Evolutionary conservation across 2,329 filamentous ascomycete species (phyloP).

Genomic region (Ceratocystis cubensis): DNA sequence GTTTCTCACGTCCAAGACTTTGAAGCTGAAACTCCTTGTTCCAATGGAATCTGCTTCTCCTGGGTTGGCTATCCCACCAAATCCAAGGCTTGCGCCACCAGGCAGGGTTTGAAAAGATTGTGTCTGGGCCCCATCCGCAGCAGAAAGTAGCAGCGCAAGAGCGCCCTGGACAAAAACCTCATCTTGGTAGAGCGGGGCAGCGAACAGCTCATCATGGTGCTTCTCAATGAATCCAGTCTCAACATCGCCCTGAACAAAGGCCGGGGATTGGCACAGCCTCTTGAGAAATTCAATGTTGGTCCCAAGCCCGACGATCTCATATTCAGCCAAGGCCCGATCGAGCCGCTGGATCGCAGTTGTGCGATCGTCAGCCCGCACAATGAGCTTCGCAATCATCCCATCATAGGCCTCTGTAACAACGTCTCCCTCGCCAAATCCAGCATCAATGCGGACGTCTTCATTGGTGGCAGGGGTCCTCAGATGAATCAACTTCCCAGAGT

Average conservation of each 20-base stretch:
- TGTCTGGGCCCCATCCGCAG: neutral
- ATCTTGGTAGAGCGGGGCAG: conserved; percentile 44
- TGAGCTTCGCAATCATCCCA: conserved; percentile 97
- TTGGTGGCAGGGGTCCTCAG: conserved; percentile 58
- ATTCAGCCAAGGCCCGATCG: conserved; percentile 65
- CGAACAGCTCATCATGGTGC: conserved; percentile 67
- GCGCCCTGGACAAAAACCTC: conserved; percentile 83
- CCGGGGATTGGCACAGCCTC: conserved; percentile 64
- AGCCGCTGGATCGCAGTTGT: conserved; percentile 74
- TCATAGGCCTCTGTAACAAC: conserved; percentile 92
- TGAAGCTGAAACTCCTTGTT: conserved; percentile 7
- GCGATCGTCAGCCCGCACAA: conserved; percentile 69
- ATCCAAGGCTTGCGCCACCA: neutral
- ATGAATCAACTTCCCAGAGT: conserved; percentile 78
- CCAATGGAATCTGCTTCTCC: conserved; percentile 1
- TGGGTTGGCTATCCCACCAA: neutral
- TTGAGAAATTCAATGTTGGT: conserved; percentile 98
- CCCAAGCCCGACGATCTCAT: conserved; percentile 82
- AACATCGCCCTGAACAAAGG: conserved; percentile 76
- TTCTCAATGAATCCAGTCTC: conserved; percentile 96
- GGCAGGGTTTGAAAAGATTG: neutral
- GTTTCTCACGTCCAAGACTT: conserved; percentile 1
- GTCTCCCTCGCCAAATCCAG: conserved; percentile 82
- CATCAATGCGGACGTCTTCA: conserved; percentile 75
- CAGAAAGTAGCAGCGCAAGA: conserved; percentile 34